Percentiles rank a stretch among this genome's conserved stretches.
These are phyloP conservation scores for Mimosa pudica DNA, from an alignment of 306 rosid species.

Conservation along the genomic window DNA sequence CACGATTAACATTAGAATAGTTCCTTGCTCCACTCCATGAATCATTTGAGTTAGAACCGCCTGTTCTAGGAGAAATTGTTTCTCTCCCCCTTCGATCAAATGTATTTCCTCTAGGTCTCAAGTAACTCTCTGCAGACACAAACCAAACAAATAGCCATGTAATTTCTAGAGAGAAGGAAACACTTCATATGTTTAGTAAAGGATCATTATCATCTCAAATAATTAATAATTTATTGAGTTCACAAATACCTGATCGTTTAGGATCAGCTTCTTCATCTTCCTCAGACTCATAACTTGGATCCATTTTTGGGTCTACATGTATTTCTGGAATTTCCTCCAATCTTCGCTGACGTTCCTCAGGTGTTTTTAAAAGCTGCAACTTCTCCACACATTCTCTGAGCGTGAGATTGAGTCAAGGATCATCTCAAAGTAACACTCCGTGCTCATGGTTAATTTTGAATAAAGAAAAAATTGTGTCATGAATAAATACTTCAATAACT, in stretches of 20 bases:
- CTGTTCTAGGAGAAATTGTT: conserved; percentile 73
- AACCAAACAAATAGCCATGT: conserved; percentile 27
- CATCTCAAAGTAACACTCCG: conserved; percentile 14
- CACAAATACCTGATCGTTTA: conserved; percentile 61
- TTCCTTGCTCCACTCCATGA: conserved; percentile 78
- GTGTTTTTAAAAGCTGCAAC: conserved; percentile 89
- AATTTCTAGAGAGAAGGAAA: conserved; percentile 10
- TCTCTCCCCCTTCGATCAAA: conserved; percentile 85
- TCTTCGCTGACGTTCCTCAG: conserved; percentile 98
- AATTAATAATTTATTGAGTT: not conserved
- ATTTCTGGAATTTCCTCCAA: conserved; percentile 87
- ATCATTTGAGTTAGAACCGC: conserved; percentile 63
- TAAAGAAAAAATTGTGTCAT: conserved; percentile 9
- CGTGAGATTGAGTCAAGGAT: conserved; percentile 79
- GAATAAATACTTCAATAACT: conserved; percentile 19
- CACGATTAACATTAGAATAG: conserved; percentile 59
- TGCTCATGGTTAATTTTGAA: conserved; percentile 13
- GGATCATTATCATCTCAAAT: not conserved
- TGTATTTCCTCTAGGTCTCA: conserved; percentile 69
- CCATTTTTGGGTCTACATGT: conserved; percentile 94
- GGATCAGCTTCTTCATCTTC: conserved; percentile 81
- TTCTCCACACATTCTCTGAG: conserved; percentile 99
- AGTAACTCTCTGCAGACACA: conserved; percentile 65
- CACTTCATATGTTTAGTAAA: not conserved
- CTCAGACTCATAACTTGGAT: conserved; percentile 93